Conservation (phyloP, 257 asterid genomes). For the Solanum verrucosum region DNA sequence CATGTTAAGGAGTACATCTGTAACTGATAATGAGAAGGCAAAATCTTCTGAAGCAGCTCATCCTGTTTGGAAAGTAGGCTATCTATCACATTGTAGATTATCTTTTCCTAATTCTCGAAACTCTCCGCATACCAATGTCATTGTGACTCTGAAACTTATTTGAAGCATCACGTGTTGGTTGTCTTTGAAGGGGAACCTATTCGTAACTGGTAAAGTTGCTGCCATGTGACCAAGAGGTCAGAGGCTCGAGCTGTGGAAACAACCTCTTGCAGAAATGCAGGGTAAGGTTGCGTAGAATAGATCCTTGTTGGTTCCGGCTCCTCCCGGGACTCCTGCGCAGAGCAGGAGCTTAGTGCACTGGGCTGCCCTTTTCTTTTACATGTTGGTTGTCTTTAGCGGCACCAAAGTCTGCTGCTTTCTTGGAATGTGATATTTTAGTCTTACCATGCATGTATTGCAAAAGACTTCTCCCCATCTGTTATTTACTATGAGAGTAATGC, state of each 20-base stretch:
- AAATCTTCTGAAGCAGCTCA: conserved; percentile 31
- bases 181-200: neutral
- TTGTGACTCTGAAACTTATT: neutral
- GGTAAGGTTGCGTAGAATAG: neutral
- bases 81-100: neutral
- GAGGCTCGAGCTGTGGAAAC: neutral
- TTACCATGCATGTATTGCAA: neutral
- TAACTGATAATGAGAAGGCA: conserved; percentile 22
- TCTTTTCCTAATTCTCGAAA: neutral
- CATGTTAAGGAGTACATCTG: conserved; percentile 75
- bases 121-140: neutral
- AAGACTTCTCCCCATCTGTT: neutral
- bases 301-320: neutral
- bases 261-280: neutral
- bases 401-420: neutral
- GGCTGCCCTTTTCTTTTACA: neutral
- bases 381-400: neutral
- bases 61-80: conserved; percentile 66
- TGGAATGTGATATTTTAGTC: neutral
- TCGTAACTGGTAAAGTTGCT: neutral
- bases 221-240: neutral
- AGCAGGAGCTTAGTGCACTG: neutral
- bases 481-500: neutral
- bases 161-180: neutral
- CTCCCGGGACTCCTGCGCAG: neutral